phyloP scores from a whole-genome alignment of 2,329 filamentous ascomycete species.

The Fusarium keratoplasticum region DNA sequence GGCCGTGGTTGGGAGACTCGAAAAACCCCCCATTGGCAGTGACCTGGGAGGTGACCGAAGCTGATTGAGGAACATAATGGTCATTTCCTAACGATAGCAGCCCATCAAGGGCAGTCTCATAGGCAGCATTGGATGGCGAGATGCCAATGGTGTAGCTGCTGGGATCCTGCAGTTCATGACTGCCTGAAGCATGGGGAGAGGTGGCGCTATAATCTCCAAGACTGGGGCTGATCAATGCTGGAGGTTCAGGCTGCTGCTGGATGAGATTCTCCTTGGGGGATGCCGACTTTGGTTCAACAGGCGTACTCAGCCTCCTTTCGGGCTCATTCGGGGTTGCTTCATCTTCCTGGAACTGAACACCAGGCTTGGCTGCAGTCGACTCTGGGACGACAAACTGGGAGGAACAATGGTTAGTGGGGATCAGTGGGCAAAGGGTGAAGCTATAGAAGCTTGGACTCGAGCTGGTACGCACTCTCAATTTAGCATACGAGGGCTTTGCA shows the following conservation, averaged over 20 bases:
- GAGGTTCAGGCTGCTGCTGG: slow-evolving; percentile 9
- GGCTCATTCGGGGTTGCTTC: neutral
- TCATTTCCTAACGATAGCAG: slow-evolving; percentile 50
- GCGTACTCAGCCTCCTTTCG: slow-evolving; percentile 1
- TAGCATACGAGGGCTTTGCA: slow-evolving; percentile 37
- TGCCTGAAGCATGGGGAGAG: slow-evolving; percentile 9
- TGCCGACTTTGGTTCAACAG: slow-evolving; percentile 1
- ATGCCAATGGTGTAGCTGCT: slow-evolving; percentile 29
- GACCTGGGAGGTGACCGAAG: slow-evolving; percentile 14
- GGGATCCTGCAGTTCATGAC: slow-evolving; percentile 5
- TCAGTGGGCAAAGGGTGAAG: neutral
- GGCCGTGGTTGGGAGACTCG: slow-evolving; percentile 13
- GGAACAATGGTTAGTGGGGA: slow-evolving; percentile 3
- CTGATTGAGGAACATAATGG: slow-evolving; percentile 21
- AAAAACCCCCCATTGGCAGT: slow-evolving; percentile 18
- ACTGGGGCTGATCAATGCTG: slow-evolving; percentile 15
- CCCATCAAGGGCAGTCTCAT: slow-evolving; percentile 50
- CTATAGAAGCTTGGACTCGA: neutral
- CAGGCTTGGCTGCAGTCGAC: slow-evolving; percentile 20
- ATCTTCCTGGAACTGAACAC: slow-evolving; percentile 11
- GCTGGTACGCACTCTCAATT: slow-evolving; percentile 28
- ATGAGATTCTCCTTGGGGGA: neutral
- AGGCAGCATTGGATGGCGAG: slow-evolving; percentile 42
- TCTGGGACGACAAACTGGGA: slow-evolving; percentile 38
- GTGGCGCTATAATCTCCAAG: slow-evolving; percentile 12